Evolutionary conservation across 352 stramenopile species (phyloP).

Genomic region (Phytophthora citricola): DNA sequence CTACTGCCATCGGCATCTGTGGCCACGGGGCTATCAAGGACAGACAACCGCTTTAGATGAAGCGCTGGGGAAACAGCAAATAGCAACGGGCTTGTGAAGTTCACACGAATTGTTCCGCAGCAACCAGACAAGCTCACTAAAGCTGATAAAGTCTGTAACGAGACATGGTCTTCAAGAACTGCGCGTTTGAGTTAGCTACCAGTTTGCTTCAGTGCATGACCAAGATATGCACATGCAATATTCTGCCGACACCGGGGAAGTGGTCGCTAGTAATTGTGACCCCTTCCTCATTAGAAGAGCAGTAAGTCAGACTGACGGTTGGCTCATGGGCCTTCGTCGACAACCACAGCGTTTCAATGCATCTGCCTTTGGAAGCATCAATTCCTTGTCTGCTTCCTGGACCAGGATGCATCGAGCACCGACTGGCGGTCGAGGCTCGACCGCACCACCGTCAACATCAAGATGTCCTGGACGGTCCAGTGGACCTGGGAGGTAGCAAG

Average conservation of each 20-base stretch:
- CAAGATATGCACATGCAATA: constrained; percentile 9
- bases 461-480: background rate
- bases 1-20: constrained; percentile 18
- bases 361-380: constrained; percentile 2
- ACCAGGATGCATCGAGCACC: constrained; percentile 16
- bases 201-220: background rate
- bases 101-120: too few species aligned
- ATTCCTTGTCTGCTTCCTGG: constrained; percentile 1
- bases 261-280: constrained; percentile 17
- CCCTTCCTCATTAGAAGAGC: background rate
- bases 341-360: background rate
- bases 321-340: background rate
- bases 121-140: background rate
- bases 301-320: background rate
- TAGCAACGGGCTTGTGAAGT: background rate
- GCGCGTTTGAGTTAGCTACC: background rate
- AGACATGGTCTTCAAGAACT: background rate
- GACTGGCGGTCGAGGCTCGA: background rate
- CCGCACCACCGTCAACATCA: background rate
- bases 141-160: background rate
- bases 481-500: too few species aligned
- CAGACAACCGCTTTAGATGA: constrained; percentile 12
- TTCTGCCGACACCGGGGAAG: constrained; percentile 13
- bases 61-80: constrained; percentile 19
- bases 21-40: constrained; percentile 10